Conservation (phyloP, 176 grass and related monocot genomes). For the Paspalum notatum region DNA sequence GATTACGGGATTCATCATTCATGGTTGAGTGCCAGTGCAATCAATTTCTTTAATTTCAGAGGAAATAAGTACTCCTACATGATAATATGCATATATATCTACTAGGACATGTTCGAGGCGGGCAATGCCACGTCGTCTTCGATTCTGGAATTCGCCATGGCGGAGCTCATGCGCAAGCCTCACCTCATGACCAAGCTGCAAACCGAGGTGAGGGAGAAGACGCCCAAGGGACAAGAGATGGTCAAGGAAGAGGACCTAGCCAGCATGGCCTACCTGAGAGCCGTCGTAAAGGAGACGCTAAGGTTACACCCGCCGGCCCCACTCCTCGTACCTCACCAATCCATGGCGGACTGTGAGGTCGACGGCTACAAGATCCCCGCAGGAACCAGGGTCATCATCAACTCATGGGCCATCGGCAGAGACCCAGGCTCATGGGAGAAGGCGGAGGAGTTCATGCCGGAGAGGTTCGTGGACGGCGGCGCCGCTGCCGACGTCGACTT, state of each 20-base stretch:
- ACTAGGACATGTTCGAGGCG: neutral
- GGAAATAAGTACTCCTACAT: neutral
- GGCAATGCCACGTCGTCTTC: neutral
- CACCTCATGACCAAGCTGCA: constrained; percentile 14
- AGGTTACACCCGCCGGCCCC: neutral
- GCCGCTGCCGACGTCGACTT: neutral
- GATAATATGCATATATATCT: neutral
- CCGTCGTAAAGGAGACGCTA: neutral
- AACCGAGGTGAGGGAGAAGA: neutral
- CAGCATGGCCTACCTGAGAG: neutral
- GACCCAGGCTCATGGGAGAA: neutral
- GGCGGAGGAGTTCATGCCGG: neutral
- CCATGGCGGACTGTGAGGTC: neutral
- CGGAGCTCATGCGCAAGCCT: neutral
- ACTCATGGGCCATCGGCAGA: neutral
- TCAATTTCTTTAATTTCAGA: neutral
- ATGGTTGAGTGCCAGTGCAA: neutral
- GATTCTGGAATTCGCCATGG: neutral
- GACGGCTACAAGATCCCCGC: constrained; percentile 4
- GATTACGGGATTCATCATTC: too few species aligned
- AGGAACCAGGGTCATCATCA: constrained; percentile 1
- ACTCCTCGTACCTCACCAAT: neutral
- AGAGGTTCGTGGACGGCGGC: constrained; percentile 2
- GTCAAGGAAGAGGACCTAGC: neutral
- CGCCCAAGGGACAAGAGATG: neutral